Percentiles rank a stretch among this genome's conserved stretches.
phyloP scores from a whole-genome alignment of 164 flowering plant species.

The Taxillus chinensis region DNA sequence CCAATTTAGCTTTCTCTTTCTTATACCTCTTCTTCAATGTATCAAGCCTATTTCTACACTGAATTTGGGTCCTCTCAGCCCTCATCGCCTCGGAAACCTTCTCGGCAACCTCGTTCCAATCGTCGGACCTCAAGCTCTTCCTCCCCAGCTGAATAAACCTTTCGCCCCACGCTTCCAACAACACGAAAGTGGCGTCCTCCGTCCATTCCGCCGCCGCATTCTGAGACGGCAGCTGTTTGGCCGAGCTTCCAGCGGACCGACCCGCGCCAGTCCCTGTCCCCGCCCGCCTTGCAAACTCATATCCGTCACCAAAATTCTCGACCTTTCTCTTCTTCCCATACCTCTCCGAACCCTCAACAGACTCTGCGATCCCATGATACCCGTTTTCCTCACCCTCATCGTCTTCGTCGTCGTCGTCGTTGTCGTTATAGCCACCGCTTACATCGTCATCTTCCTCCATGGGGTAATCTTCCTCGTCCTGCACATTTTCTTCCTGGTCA shows the following conservation, averaged over 20 bases:
- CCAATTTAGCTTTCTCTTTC: slow-evolving; percentile 54
- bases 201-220: slow-evolving; percentile 43
- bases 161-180: slow-evolving; percentile 84
- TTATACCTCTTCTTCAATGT: slow-evolving; percentile 76
- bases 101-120: slow-evolving; percentile 81
- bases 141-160: slow-evolving; percentile 73
- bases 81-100: slow-evolving; percentile 47
- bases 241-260: neutral
- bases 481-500: slow-evolving; percentile 14
- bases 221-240: slow-evolving; percentile 14
- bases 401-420: slow-evolving; percentile 5
- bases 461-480: slow-evolving; percentile 10
- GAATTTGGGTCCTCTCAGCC: slow-evolving; percentile 33
- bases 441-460: slow-evolving; percentile 16
- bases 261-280: slow-evolving; percentile 1
- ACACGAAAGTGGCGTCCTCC: slow-evolving; percentile 45
- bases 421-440: slow-evolving; percentile 16
- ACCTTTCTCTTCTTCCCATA: slow-evolving; percentile 47
- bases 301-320: slow-evolving; percentile 24
- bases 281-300: slow-evolving; percentile 38
- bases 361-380: slow-evolving; percentile 9
- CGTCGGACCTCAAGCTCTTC: slow-evolving; percentile 73
- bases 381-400: slow-evolving; percentile 2
- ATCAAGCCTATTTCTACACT: slow-evolving; percentile 68
- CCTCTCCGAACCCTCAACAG: slow-evolving; percentile 23